Evolutionary conservation across 768 basidiomycete species (phyloP), one percentile per base, ranked within the genome.

Genomic region (Boletus subparvulus): DNA sequence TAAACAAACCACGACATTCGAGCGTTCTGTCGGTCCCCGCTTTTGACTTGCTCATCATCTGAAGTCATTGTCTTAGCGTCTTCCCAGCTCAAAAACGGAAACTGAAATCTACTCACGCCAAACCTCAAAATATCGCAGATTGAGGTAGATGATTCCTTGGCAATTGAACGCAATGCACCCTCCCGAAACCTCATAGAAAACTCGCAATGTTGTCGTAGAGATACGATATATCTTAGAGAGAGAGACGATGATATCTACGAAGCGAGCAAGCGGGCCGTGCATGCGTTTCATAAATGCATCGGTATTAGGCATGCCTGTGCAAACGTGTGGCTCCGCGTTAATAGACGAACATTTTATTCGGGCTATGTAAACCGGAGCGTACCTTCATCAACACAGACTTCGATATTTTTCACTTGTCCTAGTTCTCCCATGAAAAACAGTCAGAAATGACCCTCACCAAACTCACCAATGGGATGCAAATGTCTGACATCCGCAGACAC

Each of bases 151-250:
- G 53, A 84, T 88, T 6, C 88, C 91, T 50, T 83, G 82, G 30
- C 90, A 79, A 71, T 98, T 98, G 78, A 98, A 97, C 2, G 93
- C 95, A 55, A 96, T 94, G 16, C 88, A 73, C 2, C 85, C 85
- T 1, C 94, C 94, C 11, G 75, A 74, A 10, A 77, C 66, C 62
- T 98, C 93, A 71, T 87, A 87, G 70, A 96, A 97, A 17, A 98
- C 79, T 61, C 92, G 88, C 51, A 95, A 64, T 44, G 85, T 86
- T 0, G 79, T 69, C 10, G 83, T 70, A 1, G 90, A 84, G 35
- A 96, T 79, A 61, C 80, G 77, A 70, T 91, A 97, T 11, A 94
- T 73, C 24, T 76, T 64, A 3, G 83, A 78, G 24, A 96, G 76
- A 0, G 84, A 79, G 3, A 73, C 71, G 52, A 93, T 77, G 40